Evolutionary conservation across 192 early-diverging fungal genomes (phyloP).

Genomic region (Backusella liffmaniae): DNA sequence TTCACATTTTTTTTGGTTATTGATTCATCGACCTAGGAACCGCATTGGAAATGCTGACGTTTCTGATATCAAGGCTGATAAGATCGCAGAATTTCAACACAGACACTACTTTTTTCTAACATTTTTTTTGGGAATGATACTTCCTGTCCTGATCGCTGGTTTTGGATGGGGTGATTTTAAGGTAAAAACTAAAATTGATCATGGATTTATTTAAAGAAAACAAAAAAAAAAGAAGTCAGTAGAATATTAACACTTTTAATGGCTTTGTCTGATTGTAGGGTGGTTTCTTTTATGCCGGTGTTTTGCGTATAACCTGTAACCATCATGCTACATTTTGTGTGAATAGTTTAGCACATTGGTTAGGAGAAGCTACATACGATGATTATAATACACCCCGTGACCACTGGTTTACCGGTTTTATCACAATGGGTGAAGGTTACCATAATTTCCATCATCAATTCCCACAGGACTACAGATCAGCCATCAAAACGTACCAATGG

Average conservation of each 20-base stretch:
- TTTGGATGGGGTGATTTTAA: conserved; percentile 75
- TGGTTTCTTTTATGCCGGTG: conserved; percentile 75
- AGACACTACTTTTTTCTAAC: conserved; percentile 72
- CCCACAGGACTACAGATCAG: conserved; percentile 82
- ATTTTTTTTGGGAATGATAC: conserved; percentile 64
- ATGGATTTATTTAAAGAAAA: not conserved
- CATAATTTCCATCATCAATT: conserved; percentile 90
- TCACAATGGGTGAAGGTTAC: conserved; percentile 80
- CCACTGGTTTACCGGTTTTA: conserved; percentile 76
- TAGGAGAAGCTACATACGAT: conserved; percentile 77
- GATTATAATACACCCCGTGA: conserved; percentile 79
- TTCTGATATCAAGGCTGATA: conserved; percentile 71
- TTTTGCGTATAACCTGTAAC: conserved; percentile 71
- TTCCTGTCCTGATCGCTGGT: conserved; percentile 84
- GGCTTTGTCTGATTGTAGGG: conserved; percentile 33
- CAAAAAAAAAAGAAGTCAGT: not conserved
- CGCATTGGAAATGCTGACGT: conserved; percentile 75
- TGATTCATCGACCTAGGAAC: conserved; percentile 69
- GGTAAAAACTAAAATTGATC: not conserved
- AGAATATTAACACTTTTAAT: not conserved
- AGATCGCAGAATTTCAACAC: conserved; percentile 71
- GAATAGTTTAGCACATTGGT: conserved; percentile 77
- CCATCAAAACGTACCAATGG: conserved; percentile 73
- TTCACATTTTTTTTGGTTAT: conserved; percentile 84
- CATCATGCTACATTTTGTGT: conserved; percentile 90